These are phyloP conservation scores for Dendrocalamus latiflorus DNA, from an alignment of 202 grass and related monocot genomes.

Conservation along the genomic window DNA sequence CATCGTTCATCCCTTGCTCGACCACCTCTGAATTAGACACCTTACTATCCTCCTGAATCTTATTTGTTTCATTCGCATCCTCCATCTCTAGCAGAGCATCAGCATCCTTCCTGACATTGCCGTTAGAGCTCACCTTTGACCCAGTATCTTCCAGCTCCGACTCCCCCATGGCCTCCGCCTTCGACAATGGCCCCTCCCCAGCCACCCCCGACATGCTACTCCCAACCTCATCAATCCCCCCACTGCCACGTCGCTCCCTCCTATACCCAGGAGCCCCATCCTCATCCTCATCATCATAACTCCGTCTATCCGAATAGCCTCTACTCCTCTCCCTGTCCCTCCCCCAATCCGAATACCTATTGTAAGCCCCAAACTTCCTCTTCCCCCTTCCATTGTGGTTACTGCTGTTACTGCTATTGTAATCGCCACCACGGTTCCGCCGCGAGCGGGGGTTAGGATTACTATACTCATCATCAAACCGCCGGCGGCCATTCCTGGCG, in stretches of 20 bases:
- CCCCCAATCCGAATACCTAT: slow-evolving; percentile 54
- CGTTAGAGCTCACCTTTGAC: slow-evolving; percentile 69
- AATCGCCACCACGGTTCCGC: slow-evolving; percentile 31
- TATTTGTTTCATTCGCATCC: slow-evolving; percentile 37
- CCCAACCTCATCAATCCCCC: slow-evolving; percentile 57
- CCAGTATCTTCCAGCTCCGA: slow-evolving; percentile 79
- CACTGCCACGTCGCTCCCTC: slow-evolving; percentile 41
- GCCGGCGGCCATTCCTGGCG: no score
- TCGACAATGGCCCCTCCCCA: slow-evolving; percentile 44
- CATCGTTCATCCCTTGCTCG: slow-evolving; percentile 29
- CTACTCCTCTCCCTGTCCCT: slow-evolving; percentile 53
- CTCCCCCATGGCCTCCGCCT: slow-evolving; percentile 59
- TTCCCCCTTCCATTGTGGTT: slow-evolving; percentile 47
- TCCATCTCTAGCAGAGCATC: slow-evolving; percentile 32
- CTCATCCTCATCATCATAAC: slow-evolving; percentile 58
- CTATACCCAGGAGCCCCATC: slow-evolving; percentile 67
- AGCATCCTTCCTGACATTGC: slow-evolving; percentile 38
- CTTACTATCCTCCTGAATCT: slow-evolving; percentile 54
- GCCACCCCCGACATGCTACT: slow-evolving; percentile 58
- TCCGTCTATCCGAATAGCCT: slow-evolving; percentile 46
- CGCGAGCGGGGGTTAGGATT: not conserved
- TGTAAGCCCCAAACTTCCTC: slow-evolving; percentile 53
- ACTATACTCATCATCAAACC: no score
- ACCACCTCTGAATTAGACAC: slow-evolving; percentile 35
- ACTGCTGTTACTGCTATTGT: slow-evolving; percentile 9